Evolutionary conservation across 1,284 basidiomycete species (phyloP).

Genomic region (Puccinia polysora): DNA sequence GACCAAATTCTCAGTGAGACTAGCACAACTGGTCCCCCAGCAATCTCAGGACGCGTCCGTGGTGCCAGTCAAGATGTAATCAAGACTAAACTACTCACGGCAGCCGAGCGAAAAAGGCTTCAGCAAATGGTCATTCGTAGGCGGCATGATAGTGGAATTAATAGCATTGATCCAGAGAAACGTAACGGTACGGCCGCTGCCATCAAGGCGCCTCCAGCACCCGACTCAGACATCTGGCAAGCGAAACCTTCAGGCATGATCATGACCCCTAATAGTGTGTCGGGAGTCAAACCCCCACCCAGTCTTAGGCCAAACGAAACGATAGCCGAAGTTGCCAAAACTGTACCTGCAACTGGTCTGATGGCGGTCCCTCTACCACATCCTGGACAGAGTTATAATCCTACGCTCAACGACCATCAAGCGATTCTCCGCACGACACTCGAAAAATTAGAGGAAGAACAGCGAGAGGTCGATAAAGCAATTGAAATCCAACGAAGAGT

Average conservation of each 20-base stretch:
- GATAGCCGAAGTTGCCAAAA: neutral
- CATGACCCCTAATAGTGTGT: neutral
- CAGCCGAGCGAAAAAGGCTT: conserved; percentile 6
- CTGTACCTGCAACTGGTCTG: neutral
- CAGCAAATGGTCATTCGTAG: conserved; percentile 1
- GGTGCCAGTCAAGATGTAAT: neutral
- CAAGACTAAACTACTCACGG: neutral
- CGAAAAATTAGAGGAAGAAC: neutral
- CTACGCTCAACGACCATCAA: conserved; percentile 25
- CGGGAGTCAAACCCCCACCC: neutral
- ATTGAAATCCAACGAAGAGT: neutral
- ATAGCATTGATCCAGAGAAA: neutral
- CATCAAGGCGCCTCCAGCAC: neutral
- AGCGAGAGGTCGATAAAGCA: neutral
- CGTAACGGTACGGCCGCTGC: conserved; percentile 6
- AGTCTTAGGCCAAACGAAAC: neutral
- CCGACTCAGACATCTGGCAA: conserved; percentile 1
- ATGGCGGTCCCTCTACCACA: neutral
- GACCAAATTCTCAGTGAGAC: conserved; percentile 8
- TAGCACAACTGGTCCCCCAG: neutral
- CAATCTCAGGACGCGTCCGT: neutral
- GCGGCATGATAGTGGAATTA: neutral
- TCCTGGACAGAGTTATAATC: conserved; percentile 23
- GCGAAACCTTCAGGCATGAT: too few relatives aligned
- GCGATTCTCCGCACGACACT: neutral